Evolutionary conservation across 208 protist species (phyloP).

Genomic region (Leishmania tropica): DNA sequence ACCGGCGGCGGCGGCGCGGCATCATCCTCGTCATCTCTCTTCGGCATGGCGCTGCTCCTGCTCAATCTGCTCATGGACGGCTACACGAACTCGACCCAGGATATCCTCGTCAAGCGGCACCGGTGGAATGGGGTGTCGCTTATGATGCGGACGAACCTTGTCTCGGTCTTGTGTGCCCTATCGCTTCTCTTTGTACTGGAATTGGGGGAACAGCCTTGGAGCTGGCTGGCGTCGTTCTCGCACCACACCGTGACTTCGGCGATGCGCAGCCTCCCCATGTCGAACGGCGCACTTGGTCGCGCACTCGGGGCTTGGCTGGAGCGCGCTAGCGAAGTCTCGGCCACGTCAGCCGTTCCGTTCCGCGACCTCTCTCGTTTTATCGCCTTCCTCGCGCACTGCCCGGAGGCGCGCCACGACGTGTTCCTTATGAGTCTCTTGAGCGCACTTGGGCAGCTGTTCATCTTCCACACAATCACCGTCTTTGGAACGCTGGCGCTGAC

Average conservation of each 20-base stretch:
- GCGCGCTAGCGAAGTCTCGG: neutral
- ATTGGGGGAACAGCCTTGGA: conserved; percentile 32
- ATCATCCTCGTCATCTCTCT: conserved; percentile 22
- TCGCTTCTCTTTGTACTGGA: conserved; percentile 50
- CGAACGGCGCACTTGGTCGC: neutral
- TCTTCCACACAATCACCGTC: conserved; percentile 78
- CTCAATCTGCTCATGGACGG: conserved; percentile 77
- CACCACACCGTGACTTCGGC: neutral
- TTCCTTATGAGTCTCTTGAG: conserved; percentile 66
- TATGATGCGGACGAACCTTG: conserved; percentile 71
- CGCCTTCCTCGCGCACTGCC: conserved; percentile 54
- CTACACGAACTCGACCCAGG: conserved; percentile 86
- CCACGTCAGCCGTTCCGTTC: conserved; percentile 40
- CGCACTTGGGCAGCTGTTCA: conserved; percentile 79
- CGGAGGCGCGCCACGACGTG: conserved; percentile 62
- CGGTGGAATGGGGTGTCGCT: conserved; percentile 60
- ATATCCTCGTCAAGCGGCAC: conserved; percentile 65
- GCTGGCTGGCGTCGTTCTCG: conserved; percentile 21
- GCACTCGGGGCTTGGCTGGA: neutral
- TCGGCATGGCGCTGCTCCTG: conserved; percentile 61
- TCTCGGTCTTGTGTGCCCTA: conserved; percentile 30
- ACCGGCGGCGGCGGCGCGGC: neutral
- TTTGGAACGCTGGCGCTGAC: conserved; percentile 83
- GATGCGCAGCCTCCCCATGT: neutral
- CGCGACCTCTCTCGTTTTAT: conserved; percentile 53